These are phyloP conservation scores for Candolleomyces efflorescens DNA, from an alignment of 768 basidiomycete genomes.

Conservation along the genomic window DNA sequence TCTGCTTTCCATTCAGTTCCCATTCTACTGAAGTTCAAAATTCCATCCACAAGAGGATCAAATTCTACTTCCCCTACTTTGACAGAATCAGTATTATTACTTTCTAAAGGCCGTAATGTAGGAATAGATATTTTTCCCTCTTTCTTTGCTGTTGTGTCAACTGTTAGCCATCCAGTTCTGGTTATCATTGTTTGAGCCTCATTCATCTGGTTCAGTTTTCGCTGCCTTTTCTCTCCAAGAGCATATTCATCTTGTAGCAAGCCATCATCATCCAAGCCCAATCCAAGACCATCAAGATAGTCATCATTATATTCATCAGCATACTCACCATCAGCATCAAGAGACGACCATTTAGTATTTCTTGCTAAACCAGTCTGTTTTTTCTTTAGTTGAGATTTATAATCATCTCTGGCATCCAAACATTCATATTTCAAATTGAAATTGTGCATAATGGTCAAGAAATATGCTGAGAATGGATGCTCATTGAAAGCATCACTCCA, in stretches of 20 bases:
- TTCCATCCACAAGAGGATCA: too few relatives aligned
- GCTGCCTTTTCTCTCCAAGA: not conserved
- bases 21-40: too few relatives aligned
- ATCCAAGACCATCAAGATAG: not conserved
- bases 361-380: too few relatives aligned
- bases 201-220: not conserved
- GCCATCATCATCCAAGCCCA: not conserved
- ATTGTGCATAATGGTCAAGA: not conserved
- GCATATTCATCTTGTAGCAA: not conserved
- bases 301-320: not conserved
- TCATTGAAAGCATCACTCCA: not conserved
- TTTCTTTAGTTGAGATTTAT: conserved; percentile 13
- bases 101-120: too few relatives aligned
- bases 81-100: too few relatives aligned
- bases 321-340: too few relatives aligned
- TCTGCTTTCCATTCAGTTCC: too few relatives aligned
- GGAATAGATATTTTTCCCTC: too few relatives aligned
- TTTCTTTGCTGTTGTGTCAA: too few relatives aligned
- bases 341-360: not conserved
- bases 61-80: too few relatives aligned
- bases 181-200: not conserved
- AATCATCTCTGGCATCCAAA: conserved; percentile 26
- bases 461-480: not conserved
- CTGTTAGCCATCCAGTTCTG: not conserved
- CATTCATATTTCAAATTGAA: conserved; percentile 26